These are phyloP conservation scores for Phytophthora melonis DNA, from an alignment of 352 stramenopile genomes.

Conservation along the genomic window DNA sequence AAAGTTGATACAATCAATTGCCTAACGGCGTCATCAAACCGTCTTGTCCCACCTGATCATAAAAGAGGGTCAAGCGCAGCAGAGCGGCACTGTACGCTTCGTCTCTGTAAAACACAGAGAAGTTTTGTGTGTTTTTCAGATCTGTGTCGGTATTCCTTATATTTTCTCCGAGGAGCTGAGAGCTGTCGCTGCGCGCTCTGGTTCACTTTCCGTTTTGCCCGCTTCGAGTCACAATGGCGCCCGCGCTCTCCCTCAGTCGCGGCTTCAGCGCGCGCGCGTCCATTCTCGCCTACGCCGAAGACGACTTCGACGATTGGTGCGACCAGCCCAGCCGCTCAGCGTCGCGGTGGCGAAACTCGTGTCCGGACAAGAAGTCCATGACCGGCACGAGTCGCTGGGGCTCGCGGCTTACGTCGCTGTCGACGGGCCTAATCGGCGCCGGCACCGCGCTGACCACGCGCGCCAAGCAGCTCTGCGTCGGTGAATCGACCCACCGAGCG, in stretches of 20 bases:
- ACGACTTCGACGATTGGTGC: slow-evolving; percentile 37
- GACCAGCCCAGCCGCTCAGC: slow-evolving; percentile 2
- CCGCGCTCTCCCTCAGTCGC: slow-evolving; percentile 17
- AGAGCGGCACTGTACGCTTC: too few relatives aligned
- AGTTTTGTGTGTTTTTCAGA: too few relatives aligned
- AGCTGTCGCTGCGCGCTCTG: not conserved
- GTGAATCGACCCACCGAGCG: slow-evolving; percentile 29
- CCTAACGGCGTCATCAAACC: too few relatives aligned
- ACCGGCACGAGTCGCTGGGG: slow-evolving; percentile 13
- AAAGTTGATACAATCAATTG: too few relatives aligned
- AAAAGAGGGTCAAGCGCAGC: too few relatives aligned
- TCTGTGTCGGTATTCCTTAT: too few relatives aligned
- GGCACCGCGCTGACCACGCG: slow-evolving; percentile 19
- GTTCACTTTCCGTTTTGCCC: slow-evolving; percentile 33
- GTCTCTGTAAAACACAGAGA: too few relatives aligned
- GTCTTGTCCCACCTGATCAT: too few relatives aligned
- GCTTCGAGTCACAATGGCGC: slow-evolving; percentile 15
- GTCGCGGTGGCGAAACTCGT: slow-evolving; percentile 32
- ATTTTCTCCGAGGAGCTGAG: too few relatives aligned
- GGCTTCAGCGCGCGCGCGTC: slow-evolving; percentile 27
- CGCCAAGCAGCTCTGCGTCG: slow-evolving; percentile 28
- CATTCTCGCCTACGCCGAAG: slow-evolving; percentile 28
- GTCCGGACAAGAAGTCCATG: slow-evolving; percentile 19
- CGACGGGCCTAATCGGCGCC: slow-evolving; percentile 26
- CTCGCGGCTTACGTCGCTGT: slow-evolving; percentile 28